These are phyloP conservation scores for Amanita polypyramis DNA, from an alignment of 768 basidiomycete species.

Conservation along the genomic window DNA sequence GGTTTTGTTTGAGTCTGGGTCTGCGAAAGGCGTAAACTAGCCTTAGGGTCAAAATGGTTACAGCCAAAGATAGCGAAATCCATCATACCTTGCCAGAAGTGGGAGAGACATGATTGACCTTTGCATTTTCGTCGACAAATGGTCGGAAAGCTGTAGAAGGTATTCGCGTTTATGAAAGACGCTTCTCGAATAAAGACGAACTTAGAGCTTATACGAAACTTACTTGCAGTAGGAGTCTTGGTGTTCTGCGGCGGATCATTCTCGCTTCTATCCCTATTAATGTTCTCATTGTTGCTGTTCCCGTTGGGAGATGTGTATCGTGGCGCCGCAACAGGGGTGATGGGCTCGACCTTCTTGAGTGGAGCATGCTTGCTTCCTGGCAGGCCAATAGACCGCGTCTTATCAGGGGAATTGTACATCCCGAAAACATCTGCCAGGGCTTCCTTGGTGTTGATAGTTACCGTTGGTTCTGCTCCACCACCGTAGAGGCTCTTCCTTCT, in stretches of 20 bases:
- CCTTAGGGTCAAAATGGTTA: background rate
- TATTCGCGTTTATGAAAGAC: slow-evolving; percentile 10
- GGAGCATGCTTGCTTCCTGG: slow-evolving; percentile 70
- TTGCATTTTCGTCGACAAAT: slow-evolving; percentile 53
- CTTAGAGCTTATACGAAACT: slow-evolving; percentile 4
- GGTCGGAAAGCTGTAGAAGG: slow-evolving; percentile 46
- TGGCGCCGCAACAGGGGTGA: slow-evolving; percentile 32
- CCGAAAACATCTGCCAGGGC: slow-evolving; percentile 90
- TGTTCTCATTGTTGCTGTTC: background rate
- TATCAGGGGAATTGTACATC: slow-evolving; percentile 91
- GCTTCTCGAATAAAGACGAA: slow-evolving; percentile 5
- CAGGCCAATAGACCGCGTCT: slow-evolving; percentile 42
- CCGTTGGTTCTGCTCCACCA: slow-evolving; percentile 58
- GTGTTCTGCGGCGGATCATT: slow-evolving; percentile 28
- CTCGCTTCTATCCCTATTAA: slow-evolving; percentile 23
- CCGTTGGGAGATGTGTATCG: slow-evolving; percentile 14
- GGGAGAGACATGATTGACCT: slow-evolving; percentile 34
- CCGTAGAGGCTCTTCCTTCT: slow-evolving; percentile 35
- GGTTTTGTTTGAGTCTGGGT: slow-evolving; percentile 38
- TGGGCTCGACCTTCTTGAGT: slow-evolving; percentile 53
- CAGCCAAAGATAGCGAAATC: background rate
- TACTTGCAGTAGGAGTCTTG: slow-evolving; percentile 29
- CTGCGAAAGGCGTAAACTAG: slow-evolving; percentile 62
- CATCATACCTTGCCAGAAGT: slow-evolving; percentile 26
- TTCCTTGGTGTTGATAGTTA: slow-evolving; percentile 96